Conservation (phyloP, 129 eudicot genomes). For the Lactuca sativa region DNA sequence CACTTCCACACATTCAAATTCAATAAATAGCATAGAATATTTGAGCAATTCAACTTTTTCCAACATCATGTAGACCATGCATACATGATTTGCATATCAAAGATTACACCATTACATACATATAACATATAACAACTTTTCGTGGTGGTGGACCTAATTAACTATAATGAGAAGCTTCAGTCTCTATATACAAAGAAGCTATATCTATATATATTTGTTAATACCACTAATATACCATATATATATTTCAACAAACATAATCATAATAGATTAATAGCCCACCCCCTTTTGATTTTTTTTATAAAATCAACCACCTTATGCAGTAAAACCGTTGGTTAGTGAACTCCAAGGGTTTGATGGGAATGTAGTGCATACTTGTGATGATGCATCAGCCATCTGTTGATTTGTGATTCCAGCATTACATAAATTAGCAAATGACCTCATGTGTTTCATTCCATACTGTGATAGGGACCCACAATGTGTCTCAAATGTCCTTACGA, state of each 20-base stretch:
- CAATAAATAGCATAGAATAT: background rate
- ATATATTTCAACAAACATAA: constrained; percentile 5
- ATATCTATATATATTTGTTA: constrained; percentile 14
- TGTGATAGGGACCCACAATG: constrained; percentile 71
- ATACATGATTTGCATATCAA: constrained; percentile 32
- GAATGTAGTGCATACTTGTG: constrained; percentile 57
- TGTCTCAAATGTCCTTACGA: constrained; percentile 74
- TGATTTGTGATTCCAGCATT: constrained; percentile 55
- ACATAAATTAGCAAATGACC: constrained; percentile 72
- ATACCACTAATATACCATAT: constrained; percentile 24
- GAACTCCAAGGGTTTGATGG: constrained; percentile 81
- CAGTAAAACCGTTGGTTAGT: constrained; percentile 66
- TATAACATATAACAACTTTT: constrained; percentile 10
- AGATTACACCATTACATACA: constrained; percentile 19
- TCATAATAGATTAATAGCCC: background rate
- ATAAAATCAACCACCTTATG: constrained; percentile 28
- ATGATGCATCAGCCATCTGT: constrained; percentile 70
- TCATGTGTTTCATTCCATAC: constrained; percentile 89
- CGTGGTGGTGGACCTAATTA: constrained; percentile 28
- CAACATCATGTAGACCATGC: constrained; percentile 3
- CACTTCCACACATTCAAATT: background rate
- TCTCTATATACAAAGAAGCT: constrained; percentile 39
- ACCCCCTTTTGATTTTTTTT: background rate
- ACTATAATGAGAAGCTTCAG: constrained; percentile 25
- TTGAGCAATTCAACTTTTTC: background rate